Percentiles rank a stretch among this genome's conserved stretches.
Conservation (phyloP, 768 basidiomycete genomes). For the Lactifluus volemus region DNA sequence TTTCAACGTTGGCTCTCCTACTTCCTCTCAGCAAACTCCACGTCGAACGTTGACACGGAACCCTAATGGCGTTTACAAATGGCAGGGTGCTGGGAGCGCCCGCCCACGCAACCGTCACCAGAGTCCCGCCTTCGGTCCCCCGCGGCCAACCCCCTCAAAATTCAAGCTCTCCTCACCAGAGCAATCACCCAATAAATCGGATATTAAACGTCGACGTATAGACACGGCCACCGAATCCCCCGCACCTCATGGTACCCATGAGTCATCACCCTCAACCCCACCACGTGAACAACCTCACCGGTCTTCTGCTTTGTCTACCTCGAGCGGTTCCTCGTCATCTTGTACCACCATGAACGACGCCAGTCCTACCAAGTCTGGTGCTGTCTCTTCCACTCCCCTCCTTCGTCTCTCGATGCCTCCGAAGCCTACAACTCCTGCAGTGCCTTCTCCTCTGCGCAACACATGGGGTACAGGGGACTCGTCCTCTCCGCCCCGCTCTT, state of each 20-base stretch:
- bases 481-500: conserved; percentile 26
- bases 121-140: conserved; percentile 59
- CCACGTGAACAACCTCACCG: conserved; percentile 7
- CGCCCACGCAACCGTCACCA: conserved; percentile 59
- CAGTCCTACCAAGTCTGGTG: conserved; percentile 12
- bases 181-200: conserved; percentile 30
- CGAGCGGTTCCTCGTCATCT: conserved; percentile 12
- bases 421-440: conserved; percentile 52
- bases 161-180: conserved; percentile 37
- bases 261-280: conserved; percentile 12
- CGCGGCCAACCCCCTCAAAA: conserved; percentile 38
- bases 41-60: conserved; percentile 54
- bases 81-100: conserved; percentile 72
- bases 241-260: conserved; percentile 27
- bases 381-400: conserved; percentile 19
- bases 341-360: conserved; percentile 14
- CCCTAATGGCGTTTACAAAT: conserved; percentile 65
- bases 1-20: conserved; percentile 20
- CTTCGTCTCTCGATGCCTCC: conserved; percentile 22
- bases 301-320: conserved; percentile 5
- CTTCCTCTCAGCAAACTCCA: conserved; percentile 29
- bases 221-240: conserved; percentile 36
- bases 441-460: conserved; percentile 70
- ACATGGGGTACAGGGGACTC: conserved; percentile 48
- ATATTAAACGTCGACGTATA: conserved; percentile 56